Base-by-base conservation (phyloP, 2,329 filamentous ascomycete species). In the Teratosphaeria viscida region DNA sequence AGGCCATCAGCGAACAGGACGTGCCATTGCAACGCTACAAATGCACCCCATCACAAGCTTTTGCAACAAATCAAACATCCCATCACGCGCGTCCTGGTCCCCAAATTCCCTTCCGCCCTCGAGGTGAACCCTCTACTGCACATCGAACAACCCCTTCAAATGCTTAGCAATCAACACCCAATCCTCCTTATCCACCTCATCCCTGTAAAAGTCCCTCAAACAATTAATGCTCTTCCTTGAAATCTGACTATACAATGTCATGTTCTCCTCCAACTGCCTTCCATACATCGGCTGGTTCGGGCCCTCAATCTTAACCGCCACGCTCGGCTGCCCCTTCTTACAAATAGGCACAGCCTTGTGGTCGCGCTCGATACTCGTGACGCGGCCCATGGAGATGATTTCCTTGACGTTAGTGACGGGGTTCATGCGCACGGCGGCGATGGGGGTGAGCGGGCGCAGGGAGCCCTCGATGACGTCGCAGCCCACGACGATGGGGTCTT, bases 221-320 rank as follows among this genome's bases (percentile, higher is more conserved):
- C 87, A 91, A 76, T 99, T 90, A 74, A 99, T 99, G 70, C 88
- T 94, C 67, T 85, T 82, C 66, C 94, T 84, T 52, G 89, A 94
- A 69, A 99, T 90, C 61, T 88, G 81, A 65, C 88, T 92, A 82
- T 96, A 97, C 14, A 99, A 81, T 1, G 78, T 82, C 73, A 99
- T 94, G 64, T 85, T 84, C 74, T 99, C 92, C 75, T 99, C 94
- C 56, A 99, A 83, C 64, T 99, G 94, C 62, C 94, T 88, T 60
- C 61, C 61, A 39, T 99, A 99, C 61, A 88, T 84, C 16, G 94
- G 95, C 79, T 99, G 94, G 73, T 92, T 90, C 60, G 86, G 78
- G 58, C 91, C 92, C 78, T 99, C 95, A 69, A 99, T 95, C 82
- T 99, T 99, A 79, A 99, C 82, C 23, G 94, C 94, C 10, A 99